Base-by-base conservation (phyloP, 1,139 yeast genomes). In the Lodderomyces theae region DNA sequence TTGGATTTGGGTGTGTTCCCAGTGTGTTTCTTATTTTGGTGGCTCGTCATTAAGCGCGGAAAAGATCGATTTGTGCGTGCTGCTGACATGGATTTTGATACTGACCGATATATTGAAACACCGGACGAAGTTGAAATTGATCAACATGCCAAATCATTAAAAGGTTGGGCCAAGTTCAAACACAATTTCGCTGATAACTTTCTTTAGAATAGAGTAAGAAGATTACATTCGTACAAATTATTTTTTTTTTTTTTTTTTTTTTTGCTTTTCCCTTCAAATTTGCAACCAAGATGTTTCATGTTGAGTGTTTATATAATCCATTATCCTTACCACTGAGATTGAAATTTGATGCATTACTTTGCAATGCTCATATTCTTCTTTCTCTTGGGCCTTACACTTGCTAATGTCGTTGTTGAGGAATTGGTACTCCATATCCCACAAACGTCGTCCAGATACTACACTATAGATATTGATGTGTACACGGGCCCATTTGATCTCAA, bases 71-170 rank as follows among this genome's bases (percentile, higher is more conserved):
- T 76, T 51, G 71, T 75, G 9, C 66, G 62, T 38, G 57, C 62
- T 5, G 70, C 66, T 42, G 81, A 79, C 17, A 80, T 80, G 82
- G 86, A 81, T 53, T 76, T 80, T 40, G 82, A 74, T 39, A 72
- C 82, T 8, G 86, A 79, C 51, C 64, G 77, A 45, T 80, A 80
- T 54, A 51, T 65, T 29, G 77, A 73, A 46, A 64, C 77, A 3
- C 69, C 64, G 37, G 80, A 77, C 46, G 85, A 80, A 44, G 42
- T 52, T 26, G 63, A 55, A 15, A 64, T 65, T 37, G 68, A 69
- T 42, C 72, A 63, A 40, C 55, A 62, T 40, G 63, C 66, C 18
- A 68, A 66, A 19, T 53, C 58, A 29, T 61, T 79, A 46, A 68
- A 54, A 37, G 82, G 80, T 4, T 74, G 74, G 72, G 58, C 60